Conservation (phyloP, 208 protist species). For the Phytomonas francai region DNA sequence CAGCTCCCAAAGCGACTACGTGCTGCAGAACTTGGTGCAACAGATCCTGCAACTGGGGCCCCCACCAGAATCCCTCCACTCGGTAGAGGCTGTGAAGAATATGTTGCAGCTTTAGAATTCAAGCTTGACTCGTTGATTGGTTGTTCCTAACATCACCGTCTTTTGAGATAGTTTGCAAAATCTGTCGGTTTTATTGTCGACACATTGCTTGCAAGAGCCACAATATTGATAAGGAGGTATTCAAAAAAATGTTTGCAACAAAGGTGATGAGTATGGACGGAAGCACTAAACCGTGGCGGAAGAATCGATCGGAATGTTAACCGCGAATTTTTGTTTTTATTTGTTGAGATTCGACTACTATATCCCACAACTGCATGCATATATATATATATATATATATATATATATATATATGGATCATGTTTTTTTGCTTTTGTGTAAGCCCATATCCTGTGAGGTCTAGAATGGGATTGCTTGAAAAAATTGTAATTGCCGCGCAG, state of each 20-base stretch:
- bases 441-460: background rate
- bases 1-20: constrained; percentile 24
- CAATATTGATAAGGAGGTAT: background rate
- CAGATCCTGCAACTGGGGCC: constrained; percentile 19
- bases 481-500: too few relatives aligned
- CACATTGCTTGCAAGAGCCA: background rate
- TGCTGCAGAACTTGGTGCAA: constrained; percentile 26
- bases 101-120: background rate
- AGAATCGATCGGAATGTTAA: background rate
- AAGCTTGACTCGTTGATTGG: background rate
- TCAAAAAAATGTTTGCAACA: background rate
- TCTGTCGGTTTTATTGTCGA: background rate
- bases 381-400: too few relatives aligned
- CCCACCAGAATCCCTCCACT: constrained; percentile 34
- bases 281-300: background rate
- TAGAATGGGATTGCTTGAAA: background rate
- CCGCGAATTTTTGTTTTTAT: background rate
- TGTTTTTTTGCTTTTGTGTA: background rate
- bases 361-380: background rate
- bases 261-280: background rate
- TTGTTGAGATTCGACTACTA: background rate
- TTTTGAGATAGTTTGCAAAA: background rate
- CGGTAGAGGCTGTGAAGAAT: constrained; percentile 23
- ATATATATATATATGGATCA: background rate
- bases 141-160: constrained; percentile 1